Evolutionary conservation across 2,329 filamentous ascomycete genomes (phyloP), one percentile per base, ranked within the genome.

Genomic region (Fusarium sp.): DNA sequence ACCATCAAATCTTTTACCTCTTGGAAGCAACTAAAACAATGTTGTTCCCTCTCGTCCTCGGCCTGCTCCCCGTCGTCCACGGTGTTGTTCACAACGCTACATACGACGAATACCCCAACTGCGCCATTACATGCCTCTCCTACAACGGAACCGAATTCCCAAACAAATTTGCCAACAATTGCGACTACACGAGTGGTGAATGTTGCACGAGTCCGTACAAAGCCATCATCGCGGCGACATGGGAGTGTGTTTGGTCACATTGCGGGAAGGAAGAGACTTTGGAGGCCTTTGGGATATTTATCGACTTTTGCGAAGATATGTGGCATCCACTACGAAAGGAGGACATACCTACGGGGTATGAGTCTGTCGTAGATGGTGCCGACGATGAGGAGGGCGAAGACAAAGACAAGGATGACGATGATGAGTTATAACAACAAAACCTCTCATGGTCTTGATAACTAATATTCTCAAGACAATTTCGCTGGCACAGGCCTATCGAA

Each of bases 81-180:
- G 67, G 63, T 9, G 10, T 18, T 10, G 10, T 11, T 2, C 42
- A 47, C 38, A 54, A 33, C n/a, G 35, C 40, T 1, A 29, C 33
- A 18, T 69, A 69, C 40, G 59, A 63, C 5, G 33, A 9, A 22
- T 66, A 69, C 18, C 57, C 63, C 10, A 9, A 66, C 3, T 69
- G 63, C 9, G 67, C 63, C 18, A n/a, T 59, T 1, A 35, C 57
- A 5, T 66, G 67, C 3, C 63, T 69, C 4, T 64, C 47, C 18
- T 63, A 59, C 33, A 38, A 52, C 3, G 58, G 66, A 5, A 33
- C 18, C 16, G 58, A 40, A 27, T 66, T 63, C 11, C 62, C 67
- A 27, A 29, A 27, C 25, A 69, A 69, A 14, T 69, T 69, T 58
- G 63, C 67, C 5, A 66, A 69, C 22, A 69, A 63, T 13, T 69